These are phyloP conservation scores for Akanthomyces dipterigenus DNA, from an alignment of 2,329 filamentous ascomycete genomes.

Conservation along the genomic window DNA sequence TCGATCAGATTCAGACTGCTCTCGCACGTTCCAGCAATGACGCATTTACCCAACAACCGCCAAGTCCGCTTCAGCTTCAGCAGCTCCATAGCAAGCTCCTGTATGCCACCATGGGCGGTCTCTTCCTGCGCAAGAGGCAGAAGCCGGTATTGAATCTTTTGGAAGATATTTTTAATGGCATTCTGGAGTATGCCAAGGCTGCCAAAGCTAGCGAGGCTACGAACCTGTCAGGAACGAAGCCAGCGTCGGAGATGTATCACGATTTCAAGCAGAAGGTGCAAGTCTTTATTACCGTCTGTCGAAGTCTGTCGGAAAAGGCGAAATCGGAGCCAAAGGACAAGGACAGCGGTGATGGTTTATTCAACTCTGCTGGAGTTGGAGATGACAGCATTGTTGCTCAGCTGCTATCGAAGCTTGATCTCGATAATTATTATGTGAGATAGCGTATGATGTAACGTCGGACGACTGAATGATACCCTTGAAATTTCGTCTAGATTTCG, in stretches of 20 bases:
- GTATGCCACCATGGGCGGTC: constrained; percentile 65
- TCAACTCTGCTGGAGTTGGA: constrained; percentile 29
- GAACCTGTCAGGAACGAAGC: constrained; percentile 14
- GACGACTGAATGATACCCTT: neutral
- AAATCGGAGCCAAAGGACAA: constrained; percentile 26
- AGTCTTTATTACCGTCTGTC: constrained; percentile 68
- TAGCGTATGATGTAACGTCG: neutral
- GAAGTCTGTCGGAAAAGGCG: constrained; percentile 58
- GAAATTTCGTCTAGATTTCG: neutral
- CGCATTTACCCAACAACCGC: constrained; percentile 14
- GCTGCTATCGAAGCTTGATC: constrained; percentile 62
- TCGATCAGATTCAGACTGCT: constrained; percentile 32
- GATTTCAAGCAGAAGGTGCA: constrained; percentile 65
- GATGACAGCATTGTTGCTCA: constrained; percentile 58
- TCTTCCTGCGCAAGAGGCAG: constrained; percentile 70
- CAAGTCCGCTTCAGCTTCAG: constrained; percentile 59
- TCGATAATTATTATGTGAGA: constrained; percentile 57
- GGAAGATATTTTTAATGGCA: constrained; percentile 65
- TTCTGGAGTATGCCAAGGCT: constrained; percentile 64
- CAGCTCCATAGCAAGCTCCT: constrained; percentile 66
- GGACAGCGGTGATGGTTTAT: constrained; percentile 18
- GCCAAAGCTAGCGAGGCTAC: constrained; percentile 29
- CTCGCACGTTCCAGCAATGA: constrained; percentile 2
- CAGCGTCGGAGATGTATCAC: constrained; percentile 46
- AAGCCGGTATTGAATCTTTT: constrained; percentile 64